Base-by-base conservation (phyloP, 345 rosid species). In the Moricandia arvensis region DNA sequence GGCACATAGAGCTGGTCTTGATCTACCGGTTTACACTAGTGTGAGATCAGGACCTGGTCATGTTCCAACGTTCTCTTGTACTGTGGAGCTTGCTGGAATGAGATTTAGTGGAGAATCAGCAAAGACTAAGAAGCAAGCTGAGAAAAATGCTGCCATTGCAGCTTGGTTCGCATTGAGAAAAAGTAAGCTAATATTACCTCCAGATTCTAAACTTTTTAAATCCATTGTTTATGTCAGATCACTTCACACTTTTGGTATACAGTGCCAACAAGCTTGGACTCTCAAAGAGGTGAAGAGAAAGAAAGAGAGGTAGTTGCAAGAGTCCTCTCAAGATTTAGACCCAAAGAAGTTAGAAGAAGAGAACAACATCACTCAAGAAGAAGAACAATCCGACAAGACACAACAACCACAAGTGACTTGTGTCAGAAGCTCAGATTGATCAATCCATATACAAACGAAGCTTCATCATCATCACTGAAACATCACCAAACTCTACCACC, bases 101-200 rank as follows among this genome's bases (percentile, higher is more conserved):
- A 87, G 70, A 71, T 87, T 90, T 64, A 79, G 43, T 3, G 90
- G 92, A 6, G 95, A 85, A 12, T 75, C 90, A 12, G 89, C 95
- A 18, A 90, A 90, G 82, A 86, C 95, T 6, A 87, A 86, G 87
- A 90, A 90, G 60, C 92, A 90, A 82, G 95, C 92, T 8, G 92
- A 90, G 88, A 90, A 90, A 76, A 85, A 87, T 80, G 95, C 92
- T 21, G 95, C 92, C 0, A 85, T 86, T 72, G 82, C 89, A 62
- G 92, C 95, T 49, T 90, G 95, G 95, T 87, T 88, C 79, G 79
- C 89, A 73, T 83, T 90, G 82, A 87, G 80, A 82, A 83, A 63
- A 83, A 79, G 89, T 85, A 81, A 24, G 8, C n/a, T 26, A 31
- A 55, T 29, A 54, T 49, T 21, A 13, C 38, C 70, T 68, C 71